phyloP scores from a whole-genome alignment of 2,329 filamentous ascomycete species.

The Pseudofabraea citricarpa region DNA sequence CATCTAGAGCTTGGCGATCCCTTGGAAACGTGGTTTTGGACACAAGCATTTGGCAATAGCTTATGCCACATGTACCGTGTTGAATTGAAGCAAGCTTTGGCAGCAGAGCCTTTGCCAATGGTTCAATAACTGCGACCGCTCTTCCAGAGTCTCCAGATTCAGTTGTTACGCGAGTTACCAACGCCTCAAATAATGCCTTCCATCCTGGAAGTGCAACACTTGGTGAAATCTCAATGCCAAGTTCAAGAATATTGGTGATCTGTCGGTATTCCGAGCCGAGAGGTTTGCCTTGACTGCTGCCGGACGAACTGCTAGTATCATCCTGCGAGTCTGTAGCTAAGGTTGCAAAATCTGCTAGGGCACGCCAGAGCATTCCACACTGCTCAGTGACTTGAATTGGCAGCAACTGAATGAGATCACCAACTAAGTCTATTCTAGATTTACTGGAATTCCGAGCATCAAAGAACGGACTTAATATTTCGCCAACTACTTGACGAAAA shows the following conservation, averaged over 20 bases:
- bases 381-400: slow-evolving; percentile 22
- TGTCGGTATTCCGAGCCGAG: slow-evolving; percentile 67
- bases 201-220: slow-evolving; percentile 29
- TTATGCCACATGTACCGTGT: slow-evolving; percentile 14
- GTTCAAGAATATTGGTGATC: slow-evolving; percentile 61
- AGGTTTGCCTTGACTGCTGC: slow-evolving; percentile 35
- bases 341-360: slow-evolving; percentile 22
- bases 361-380: slow-evolving; percentile 21
- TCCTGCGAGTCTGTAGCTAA: slow-evolving; percentile 15
- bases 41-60: slow-evolving; percentile 24
- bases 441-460: slow-evolving; percentile 30
- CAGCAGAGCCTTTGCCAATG: slow-evolving; percentile 52
- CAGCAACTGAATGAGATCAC: slow-evolving; percentile 20
- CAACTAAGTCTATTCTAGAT: slow-evolving; percentile 32
- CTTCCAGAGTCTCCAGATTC: slow-evolving; percentile 66
- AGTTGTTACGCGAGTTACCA: slow-evolving; percentile 51
- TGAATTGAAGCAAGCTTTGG: slow-evolving; percentile 29
- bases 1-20: slow-evolving; percentile 59
- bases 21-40: slow-evolving; percentile 46
- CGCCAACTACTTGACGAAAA: slow-evolving; percentile 31
- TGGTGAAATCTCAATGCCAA: slow-evolving; percentile 43
- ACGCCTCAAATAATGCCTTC: slow-evolving; percentile 48
- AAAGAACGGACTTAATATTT: slow-evolving; percentile 56
- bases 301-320: slow-evolving; percentile 21
- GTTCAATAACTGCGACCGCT: slow-evolving; percentile 65